Conservation (phyloP, 2,329 filamentous ascomycete genomes). For the Fonsecaea nubica region DNA sequence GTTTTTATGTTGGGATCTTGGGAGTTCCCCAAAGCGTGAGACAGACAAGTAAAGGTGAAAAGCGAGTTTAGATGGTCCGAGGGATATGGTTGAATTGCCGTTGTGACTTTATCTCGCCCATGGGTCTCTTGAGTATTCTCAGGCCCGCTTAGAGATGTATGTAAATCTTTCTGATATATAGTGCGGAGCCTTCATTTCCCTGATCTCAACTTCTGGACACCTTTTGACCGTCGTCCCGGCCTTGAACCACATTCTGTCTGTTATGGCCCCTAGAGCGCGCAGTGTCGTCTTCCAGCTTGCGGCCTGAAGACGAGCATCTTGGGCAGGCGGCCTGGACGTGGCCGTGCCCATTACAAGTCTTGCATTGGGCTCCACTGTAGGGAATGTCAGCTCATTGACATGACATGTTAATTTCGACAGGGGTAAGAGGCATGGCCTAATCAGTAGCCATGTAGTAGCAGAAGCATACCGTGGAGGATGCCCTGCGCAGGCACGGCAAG, state of each 20-base stretch:
- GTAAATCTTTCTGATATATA: not conserved
- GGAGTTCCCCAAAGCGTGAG: not conserved
- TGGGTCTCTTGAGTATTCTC: not conserved
- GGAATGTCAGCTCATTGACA: not conserved
- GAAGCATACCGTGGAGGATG: conserved; percentile 29
- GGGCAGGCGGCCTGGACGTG: conserved; percentile 8
- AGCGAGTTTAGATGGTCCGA: not conserved
- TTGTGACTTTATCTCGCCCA: not conserved
- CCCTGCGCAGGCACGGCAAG: conserved; percentile 29
- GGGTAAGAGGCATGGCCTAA: not conserved
- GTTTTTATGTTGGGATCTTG: not conserved
- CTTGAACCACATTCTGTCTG: conserved; percentile 1
- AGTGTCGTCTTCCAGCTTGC: not conserved
- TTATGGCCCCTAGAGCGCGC: not conserved
- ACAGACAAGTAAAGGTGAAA: not conserved
- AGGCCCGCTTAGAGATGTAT: not conserved
- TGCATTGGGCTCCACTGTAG: conserved; percentile 13
- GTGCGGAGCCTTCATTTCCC: not conserved
- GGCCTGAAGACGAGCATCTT: conserved; percentile 4
- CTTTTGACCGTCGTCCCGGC: conserved; percentile 6
- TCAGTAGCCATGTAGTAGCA: not conserved
- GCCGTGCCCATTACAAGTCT: conserved; percentile 15
- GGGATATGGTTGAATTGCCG: not conserved
- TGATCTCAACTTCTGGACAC: conserved; percentile 10
- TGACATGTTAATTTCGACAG: not conserved